Conservation (phyloP, 1,284 basidiomycete species). For the Bondarzewia mesenterica region DNA sequence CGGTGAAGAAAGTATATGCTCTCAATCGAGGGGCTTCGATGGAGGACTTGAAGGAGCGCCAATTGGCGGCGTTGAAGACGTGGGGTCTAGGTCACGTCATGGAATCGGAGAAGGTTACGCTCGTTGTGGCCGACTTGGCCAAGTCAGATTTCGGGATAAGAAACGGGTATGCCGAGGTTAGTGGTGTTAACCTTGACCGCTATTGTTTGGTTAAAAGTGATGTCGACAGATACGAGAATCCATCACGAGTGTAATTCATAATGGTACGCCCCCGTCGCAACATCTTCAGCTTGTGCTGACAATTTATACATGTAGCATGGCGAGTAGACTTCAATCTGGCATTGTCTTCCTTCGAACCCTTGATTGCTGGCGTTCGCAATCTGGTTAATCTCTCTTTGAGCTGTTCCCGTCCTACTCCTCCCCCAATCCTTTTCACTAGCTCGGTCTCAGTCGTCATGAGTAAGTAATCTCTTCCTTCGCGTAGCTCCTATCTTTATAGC, state of each 20-base stretch:
- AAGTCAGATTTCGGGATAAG: constrained; percentile 22
- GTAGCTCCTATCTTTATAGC: neutral
- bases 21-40: constrained; percentile 13
- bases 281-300: constrained; percentile 4
- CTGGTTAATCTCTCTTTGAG: constrained; percentile 4
- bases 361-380: constrained; percentile 3
- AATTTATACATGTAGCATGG: constrained; percentile 21
- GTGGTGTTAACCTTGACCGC: neutral
- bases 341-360: constrained; percentile 4
- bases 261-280: constrained; percentile 20
- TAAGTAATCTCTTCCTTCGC: neutral
- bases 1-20: constrained; percentile 17
- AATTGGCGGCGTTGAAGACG: constrained; percentile 20
- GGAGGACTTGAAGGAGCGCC: constrained; percentile 15
- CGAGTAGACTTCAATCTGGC: constrained; percentile 17
- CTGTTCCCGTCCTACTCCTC: neutral
- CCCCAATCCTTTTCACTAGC: constrained; percentile 9
- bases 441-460: constrained; percentile 19
- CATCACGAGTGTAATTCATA: constrained; percentile 25
- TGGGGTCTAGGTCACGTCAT: constrained; percentile 22
- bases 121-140: constrained; percentile 26
- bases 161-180: constrained; percentile 22
- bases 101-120: constrained; percentile 22
- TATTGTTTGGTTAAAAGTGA: constrained; percentile 1
- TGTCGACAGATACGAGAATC: constrained; percentile 13